Conservation (phyloP, 805 yeast genomes). For the Zygotorulaspora sp. region DNA sequence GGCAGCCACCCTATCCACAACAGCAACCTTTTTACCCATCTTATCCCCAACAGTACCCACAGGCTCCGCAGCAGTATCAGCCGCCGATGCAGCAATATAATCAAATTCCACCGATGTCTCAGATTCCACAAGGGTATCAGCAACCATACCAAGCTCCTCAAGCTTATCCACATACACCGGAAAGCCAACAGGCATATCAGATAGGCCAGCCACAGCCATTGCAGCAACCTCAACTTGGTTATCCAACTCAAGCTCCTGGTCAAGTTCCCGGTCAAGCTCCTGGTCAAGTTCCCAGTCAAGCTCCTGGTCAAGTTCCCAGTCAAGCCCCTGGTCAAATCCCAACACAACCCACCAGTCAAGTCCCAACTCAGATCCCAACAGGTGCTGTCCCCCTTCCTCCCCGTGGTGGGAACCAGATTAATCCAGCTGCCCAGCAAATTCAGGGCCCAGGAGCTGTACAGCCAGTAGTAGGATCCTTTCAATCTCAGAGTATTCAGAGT, state of each 20-base stretch:
- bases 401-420: neutral
- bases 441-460: neutral
- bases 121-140: slow-evolving; percentile 9
- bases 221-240: slow-evolving; percentile 4
- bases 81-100: slow-evolving; percentile 10
- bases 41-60: slow-evolving; percentile 12
- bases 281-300: slow-evolving; percentile 14
- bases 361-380: neutral
- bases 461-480: neutral
- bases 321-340: neutral
- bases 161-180: slow-evolving; percentile 7
- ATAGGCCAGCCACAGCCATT: slow-evolving; percentile 11
- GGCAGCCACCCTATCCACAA: slow-evolving; percentile 9
- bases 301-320: neutral
- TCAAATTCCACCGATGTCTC: slow-evolving; percentile 5
- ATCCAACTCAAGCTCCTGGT: neutral
- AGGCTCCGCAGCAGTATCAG: slow-evolving; percentile 8
- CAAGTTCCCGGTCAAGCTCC: slow-evolving; percentile 6
- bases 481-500: neutral
- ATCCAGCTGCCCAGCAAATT: neutral
- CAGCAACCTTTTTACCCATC: slow-evolving; percentile 8
- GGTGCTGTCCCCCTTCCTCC: neutral
- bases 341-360: neutral
- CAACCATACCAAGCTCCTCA: slow-evolving; percentile 11
- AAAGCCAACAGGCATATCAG: slow-evolving; percentile 7